Evolutionary conservation across 2,329 filamentous ascomycete species (phyloP), one percentile per base, ranked within the genome.

Genomic region (Tolypocladium sp.): DNA sequence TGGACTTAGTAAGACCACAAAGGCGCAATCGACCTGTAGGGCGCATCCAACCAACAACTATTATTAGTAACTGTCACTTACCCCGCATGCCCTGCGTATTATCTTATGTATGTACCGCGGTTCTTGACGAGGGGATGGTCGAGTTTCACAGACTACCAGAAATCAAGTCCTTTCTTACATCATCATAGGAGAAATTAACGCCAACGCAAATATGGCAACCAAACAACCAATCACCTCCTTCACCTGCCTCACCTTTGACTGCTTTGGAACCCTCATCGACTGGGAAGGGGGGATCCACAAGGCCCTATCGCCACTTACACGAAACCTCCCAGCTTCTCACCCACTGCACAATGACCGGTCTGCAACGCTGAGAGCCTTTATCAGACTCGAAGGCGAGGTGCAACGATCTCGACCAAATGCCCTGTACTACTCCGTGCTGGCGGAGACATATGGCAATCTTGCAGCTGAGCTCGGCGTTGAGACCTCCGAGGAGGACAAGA

Each of bases 191-290:
- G 2, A 12, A 25, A 41, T 17, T 4, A 2, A 41, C 33, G 8
- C 44, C 25, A 35, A 27, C 30, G 25, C 51, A 33, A 44, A 7
- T 9, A 66, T 63, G 62, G 53, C 59, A 22, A 62, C 60, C 12
- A 52, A 58, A 12, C 62, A 62, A 37, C 55, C 62, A 37, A 61
- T 69, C 58, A 67, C 65, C 33, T 66, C 68, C 54, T 76, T 72
- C 65, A 67, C 66, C 12, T 70, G 71, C 60, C 82, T 91, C 56
- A 86, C 84, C 66, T 91, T 92, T 73, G 89, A 93, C 73, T 85
- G 89, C 76, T 92, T 90, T 71, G 89, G 89, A 70, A 93, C 90
- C 0, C 80, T 92, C 4, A 83, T 92, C 61, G 88, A 92, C 76
- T 91, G 88, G 88, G 87, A 91, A 70, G 70, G 75, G n/a, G 88